Percentiles rank a stretch among this genome's conserved stretches.
Conservation (phyloP, 106 monocot species). For the Triglochin maritima region DNA sequence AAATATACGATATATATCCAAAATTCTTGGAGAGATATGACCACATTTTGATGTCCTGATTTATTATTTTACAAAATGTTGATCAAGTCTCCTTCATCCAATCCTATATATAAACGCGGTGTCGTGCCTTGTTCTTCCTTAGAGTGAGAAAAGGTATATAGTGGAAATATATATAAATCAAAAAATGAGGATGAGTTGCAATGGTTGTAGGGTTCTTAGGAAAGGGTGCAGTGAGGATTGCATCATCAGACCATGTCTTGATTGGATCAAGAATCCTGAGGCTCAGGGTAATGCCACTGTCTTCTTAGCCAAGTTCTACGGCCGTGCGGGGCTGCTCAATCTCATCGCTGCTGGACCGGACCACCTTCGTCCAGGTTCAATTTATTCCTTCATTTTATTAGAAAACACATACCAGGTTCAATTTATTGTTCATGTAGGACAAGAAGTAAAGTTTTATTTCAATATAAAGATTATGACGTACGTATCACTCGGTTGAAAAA, state of each 20-base stretch:
- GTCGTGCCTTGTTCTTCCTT: no score
- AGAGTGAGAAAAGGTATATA: no score
- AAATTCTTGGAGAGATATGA: no score
- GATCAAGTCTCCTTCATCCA: no score
- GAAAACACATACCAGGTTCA: background rate
- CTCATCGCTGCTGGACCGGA: conserved; percentile 4
- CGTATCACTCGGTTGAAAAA: no score
- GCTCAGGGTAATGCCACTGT: conserved; percentile 7
- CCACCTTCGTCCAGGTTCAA: background rate
- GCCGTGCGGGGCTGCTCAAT: conserved; percentile 4
- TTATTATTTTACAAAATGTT: no score
- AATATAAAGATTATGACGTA: no score
- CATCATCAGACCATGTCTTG: conserved; percentile 5
- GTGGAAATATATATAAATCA: no score
- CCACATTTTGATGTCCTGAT: no score
- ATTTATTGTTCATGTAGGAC: background rate
- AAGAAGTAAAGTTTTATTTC: no score
- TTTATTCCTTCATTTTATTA: background rate
- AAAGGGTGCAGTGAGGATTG: conserved; percentile 8
- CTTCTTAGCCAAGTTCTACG: conserved; percentile 9
- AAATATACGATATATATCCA: no score
- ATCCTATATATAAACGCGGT: no score
- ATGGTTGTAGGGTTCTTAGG: conserved; percentile 3
- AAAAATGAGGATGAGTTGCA: conserved; percentile 9
- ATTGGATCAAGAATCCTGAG: conserved; percentile 6